A percentile compares a stretch with the other conserved stretches of the same genome.
Evolutionary conservation across 2,329 filamentous ascomycete genomes (phyloP).

Genomic region (Colletotrichum cuscutae): DNA sequence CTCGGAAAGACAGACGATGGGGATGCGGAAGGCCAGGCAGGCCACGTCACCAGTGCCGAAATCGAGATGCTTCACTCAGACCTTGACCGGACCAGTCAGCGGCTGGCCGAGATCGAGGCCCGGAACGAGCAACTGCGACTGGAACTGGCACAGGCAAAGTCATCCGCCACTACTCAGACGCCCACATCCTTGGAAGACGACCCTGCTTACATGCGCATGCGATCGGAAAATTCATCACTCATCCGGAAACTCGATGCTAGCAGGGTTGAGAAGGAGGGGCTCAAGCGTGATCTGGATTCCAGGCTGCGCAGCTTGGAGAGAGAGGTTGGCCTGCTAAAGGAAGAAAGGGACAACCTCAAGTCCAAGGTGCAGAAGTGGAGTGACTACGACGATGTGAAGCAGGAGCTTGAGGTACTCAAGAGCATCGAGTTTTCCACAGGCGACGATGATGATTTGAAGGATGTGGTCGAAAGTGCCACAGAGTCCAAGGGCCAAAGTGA

Average conservation of each 20-base stretch:
- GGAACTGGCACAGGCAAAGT: slow-evolving; percentile 90
- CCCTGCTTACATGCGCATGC: slow-evolving; percentile 85
- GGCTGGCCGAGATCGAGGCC: slow-evolving; percentile 90
- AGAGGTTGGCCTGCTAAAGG: slow-evolving; percentile 77
- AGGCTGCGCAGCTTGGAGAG: slow-evolving; percentile 84
- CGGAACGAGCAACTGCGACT: slow-evolving; percentile 93
- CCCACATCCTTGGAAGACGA: slow-evolving; percentile 82
- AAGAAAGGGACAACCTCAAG: slow-evolving; percentile 84
- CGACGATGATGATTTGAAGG: slow-evolving; percentile 72
- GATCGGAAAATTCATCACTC: slow-evolving; percentile 92
- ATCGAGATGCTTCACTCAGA: slow-evolving; percentile 94
- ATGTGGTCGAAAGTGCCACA: slow-evolving; percentile 57
- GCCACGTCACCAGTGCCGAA: slow-evolving; percentile 84
- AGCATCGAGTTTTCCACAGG: slow-evolving; percentile 97
- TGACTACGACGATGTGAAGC: slow-evolving; percentile 96
- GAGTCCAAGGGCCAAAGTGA: slow-evolving; percentile 73
- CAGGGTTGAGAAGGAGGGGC: slow-evolving; percentile 84
- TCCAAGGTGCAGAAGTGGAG: slow-evolving; percentile 87
- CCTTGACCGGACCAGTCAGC: slow-evolving; percentile 85
- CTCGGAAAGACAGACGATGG: slow-evolving; percentile 77
- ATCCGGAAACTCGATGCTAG: slow-evolving; percentile 87
- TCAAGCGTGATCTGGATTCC: slow-evolving; percentile 79
- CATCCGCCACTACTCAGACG: slow-evolving; percentile 72
- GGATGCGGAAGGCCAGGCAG: slow-evolving; percentile 65
- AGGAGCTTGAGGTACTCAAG: slow-evolving; percentile 95